Conservation (phyloP, 1,139 yeast genomes). For the Meyerozyma carpophila region DNA sequence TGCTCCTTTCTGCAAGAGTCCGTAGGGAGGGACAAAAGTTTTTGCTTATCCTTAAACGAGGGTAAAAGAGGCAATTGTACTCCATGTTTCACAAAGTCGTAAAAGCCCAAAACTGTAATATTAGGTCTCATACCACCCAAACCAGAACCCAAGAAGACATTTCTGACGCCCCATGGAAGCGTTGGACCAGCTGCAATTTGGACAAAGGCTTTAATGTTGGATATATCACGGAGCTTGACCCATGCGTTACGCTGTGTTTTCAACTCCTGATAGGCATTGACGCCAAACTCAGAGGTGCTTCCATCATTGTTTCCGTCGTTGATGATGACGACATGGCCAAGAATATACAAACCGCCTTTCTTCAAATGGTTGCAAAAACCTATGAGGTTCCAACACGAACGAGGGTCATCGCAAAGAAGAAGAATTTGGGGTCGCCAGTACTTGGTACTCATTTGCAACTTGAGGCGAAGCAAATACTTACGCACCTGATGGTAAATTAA, state of each 20-base stretch:
- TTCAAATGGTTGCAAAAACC: constrained; percentile 92
- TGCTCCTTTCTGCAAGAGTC: constrained; percentile 71
- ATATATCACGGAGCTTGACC: constrained; percentile 72
- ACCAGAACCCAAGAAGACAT: constrained; percentile 87
- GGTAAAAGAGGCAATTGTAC: constrained; percentile 21
- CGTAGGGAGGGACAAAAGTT: constrained; percentile 55
- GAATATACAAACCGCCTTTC: constrained; percentile 86
- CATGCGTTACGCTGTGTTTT: constrained; percentile 74
- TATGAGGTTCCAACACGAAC: constrained; percentile 86
- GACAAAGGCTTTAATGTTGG: constrained; percentile 84
- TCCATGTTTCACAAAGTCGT: constrained; percentile 52
- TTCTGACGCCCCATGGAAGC: constrained; percentile 93
- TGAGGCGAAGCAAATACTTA: constrained; percentile 73
- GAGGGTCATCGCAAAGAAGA: constrained; percentile 81
- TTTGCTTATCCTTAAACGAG: constrained; percentile 12
- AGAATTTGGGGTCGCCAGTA: constrained; percentile 97
- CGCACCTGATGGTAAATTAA: constrained; percentile 93
- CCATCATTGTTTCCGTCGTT: constrained; percentile 31
- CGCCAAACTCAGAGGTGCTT: constrained; percentile 20
- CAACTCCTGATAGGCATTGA: constrained; percentile 52
- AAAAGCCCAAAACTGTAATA: constrained; percentile 85
- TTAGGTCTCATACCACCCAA: constrained; percentile 97
- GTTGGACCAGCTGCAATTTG: constrained; percentile 87
- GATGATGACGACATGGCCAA: constrained; percentile 84
- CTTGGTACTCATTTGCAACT: constrained; percentile 85